A percentile compares a stretch with the other conserved stretches of the same genome.
Evolutionary conservation across 805 yeast species (phyloP).

Genomic region (Debaryomyces castellii): DNA sequence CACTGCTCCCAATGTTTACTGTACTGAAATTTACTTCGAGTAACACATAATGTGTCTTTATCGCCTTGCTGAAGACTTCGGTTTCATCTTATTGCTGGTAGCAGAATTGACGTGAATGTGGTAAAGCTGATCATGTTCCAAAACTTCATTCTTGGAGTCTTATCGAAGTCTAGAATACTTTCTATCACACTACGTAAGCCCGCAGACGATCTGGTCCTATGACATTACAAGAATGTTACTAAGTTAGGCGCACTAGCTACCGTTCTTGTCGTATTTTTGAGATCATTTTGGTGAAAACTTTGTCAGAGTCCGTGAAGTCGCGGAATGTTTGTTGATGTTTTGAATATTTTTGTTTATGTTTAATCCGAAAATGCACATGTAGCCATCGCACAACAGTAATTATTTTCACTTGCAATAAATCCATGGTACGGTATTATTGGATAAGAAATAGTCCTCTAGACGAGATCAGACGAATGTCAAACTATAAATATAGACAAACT

Average conservation of each 20-base stretch:
- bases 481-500: not conserved
- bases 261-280: not conserved
- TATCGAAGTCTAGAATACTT: constrained; percentile 1
- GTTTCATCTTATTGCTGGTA: too few relatives aligned
- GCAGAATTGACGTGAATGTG: too few relatives aligned
- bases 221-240: not conserved
- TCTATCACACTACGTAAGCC: not conserved
- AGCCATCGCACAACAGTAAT: too few relatives aligned
- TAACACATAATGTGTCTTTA: too few relatives aligned
- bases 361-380: not conserved
- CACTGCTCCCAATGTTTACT: too few relatives aligned
- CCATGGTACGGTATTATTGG: not conserved
- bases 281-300: not conserved
- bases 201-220: too few relatives aligned
- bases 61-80: too few relatives aligned
- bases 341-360: not conserved
- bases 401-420: not conserved
- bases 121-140: too few relatives aligned
- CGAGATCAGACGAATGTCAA: not conserved
- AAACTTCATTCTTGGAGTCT: too few relatives aligned
- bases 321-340: not conserved
- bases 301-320: not conserved
- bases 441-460: not conserved
- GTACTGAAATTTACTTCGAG: too few relatives aligned
- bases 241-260: not conserved